phyloP scores from a whole-genome alignment of 176 grass and related monocot genomes.

The Oryza punctata region DNA sequence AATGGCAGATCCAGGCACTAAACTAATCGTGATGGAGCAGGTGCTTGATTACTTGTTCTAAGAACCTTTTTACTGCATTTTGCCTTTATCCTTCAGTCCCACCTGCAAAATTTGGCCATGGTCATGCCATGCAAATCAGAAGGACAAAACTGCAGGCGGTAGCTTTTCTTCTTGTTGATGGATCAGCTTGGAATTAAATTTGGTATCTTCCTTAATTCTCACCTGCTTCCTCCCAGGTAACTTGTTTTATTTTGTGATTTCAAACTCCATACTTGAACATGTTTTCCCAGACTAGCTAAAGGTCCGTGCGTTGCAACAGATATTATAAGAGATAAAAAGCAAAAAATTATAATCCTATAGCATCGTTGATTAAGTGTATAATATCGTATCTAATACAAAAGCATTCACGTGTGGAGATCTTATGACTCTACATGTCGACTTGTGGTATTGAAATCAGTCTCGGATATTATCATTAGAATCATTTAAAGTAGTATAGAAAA shows the following conservation, averaged over 20 bases:
- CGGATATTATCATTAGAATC: no score
- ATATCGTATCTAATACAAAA: no score
- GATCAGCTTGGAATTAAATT: background rate
- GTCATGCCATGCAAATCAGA: no score
- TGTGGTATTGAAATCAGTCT: no score
- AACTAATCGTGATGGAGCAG: background rate
- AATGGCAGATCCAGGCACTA: background rate
- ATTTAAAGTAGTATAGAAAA: background rate
- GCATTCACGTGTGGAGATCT: no score
- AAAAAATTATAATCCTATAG: no score
- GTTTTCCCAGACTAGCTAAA: no score
- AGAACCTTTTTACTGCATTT: background rate
- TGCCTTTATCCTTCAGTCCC: background rate
- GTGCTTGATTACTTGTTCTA: background rate
- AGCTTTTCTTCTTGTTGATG: background rate
- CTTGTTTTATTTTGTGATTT: background rate
- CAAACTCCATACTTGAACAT: background rate
- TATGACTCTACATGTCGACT: no score
- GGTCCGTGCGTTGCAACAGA: no score
- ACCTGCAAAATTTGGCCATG: background rate
- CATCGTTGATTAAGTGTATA: no score
- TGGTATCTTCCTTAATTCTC: background rate
- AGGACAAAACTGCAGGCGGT: background rate
- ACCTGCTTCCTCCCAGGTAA: background rate
- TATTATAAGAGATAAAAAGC: no score